Evolutionary conservation across 352 stramenopile genomes (phyloP).

Genomic region (Phytophthora rubi): DNA sequence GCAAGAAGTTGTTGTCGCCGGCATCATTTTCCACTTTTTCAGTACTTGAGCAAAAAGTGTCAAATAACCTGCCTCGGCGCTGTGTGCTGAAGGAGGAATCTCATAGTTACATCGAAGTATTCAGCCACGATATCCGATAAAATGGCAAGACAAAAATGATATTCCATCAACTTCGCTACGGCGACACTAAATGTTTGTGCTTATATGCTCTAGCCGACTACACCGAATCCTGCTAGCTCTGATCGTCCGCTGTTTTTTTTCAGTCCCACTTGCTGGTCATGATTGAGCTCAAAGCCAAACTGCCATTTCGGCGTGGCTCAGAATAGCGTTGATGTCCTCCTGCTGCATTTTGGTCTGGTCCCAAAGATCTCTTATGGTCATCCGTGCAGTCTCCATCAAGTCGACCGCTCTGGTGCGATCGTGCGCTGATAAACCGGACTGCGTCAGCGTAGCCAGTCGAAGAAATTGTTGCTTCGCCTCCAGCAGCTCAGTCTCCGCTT

Average conservation of each 20-base stretch:
- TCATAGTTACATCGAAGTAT: too few species aligned
- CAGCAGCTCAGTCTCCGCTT: background rate
- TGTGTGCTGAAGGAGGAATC: too few species aligned
- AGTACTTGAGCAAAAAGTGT: too few species aligned
- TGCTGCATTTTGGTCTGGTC: background rate
- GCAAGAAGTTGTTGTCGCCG: too few species aligned
- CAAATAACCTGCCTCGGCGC: too few species aligned
- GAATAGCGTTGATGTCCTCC: background rate
- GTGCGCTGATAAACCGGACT: background rate
- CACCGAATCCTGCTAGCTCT: background rate
- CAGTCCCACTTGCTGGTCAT: background rate
- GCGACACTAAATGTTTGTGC: too few species aligned
- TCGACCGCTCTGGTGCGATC: background rate
- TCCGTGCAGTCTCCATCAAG: background rate
- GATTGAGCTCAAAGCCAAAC: background rate
- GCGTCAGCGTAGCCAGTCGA: background rate
- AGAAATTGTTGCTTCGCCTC: background rate
- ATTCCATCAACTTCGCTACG: background rate
- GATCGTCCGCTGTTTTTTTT: background rate
- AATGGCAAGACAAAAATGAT: too few species aligned
- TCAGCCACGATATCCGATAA: too few species aligned
- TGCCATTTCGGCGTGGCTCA: background rate
- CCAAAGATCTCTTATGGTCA: background rate
- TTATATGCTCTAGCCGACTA: background rate
- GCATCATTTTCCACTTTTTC: too few species aligned